Evolutionary conservation across 2,329 filamentous ascomycete genomes (phyloP).

Genomic region (Trichoderma sp.): DNA sequence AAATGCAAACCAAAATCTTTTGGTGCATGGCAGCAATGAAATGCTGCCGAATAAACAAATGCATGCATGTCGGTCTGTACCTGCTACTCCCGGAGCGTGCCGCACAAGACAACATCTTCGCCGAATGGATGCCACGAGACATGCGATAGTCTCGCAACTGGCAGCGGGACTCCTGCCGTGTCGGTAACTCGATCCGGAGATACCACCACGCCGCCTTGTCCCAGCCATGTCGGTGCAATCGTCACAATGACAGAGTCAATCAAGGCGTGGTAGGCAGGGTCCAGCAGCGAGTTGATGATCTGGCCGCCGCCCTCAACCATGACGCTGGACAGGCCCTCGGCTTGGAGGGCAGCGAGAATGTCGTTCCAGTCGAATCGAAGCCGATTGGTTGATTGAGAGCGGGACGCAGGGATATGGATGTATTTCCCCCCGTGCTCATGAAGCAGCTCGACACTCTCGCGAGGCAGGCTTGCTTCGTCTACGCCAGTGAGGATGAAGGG

Average conservation of each 20-base stretch:
- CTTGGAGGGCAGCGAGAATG: conserved; percentile 60
- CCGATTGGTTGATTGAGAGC: conserved; percentile 40
- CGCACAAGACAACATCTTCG: conserved; percentile 81
- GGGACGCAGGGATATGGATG: conserved; percentile 43
- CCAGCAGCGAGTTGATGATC: conserved; percentile 81
- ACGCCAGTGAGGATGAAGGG: conserved; percentile 69
- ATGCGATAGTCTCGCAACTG: conserved; percentile 65
- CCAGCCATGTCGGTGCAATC: conserved; percentile 88
- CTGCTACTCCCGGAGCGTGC: conserved; percentile 49
- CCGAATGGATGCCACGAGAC: conserved; percentile 78
- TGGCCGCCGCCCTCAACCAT: conserved; percentile 90
- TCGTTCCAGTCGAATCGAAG: conserved; percentile 63
- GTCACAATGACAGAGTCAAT: conserved; percentile 83
- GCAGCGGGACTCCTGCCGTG: conserved; percentile 52
- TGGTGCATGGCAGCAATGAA: background rate
- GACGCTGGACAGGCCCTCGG: conserved; percentile 68
- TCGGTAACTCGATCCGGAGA: conserved; percentile 63
- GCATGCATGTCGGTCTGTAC: conserved; percentile 20
- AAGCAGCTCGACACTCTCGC: conserved; percentile 46
- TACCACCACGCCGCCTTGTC: conserved; percentile 77
- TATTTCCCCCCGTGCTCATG: conserved; percentile 56
- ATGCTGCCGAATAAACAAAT: background rate
- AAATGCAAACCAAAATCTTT: background rate
- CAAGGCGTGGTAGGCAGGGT: conserved; percentile 58
- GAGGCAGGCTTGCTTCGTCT: conserved; percentile 44